Conservation (phyloP, 1,284 basidiomycete genomes). For the Ceratorhiza oryzae-sativae region DNA sequence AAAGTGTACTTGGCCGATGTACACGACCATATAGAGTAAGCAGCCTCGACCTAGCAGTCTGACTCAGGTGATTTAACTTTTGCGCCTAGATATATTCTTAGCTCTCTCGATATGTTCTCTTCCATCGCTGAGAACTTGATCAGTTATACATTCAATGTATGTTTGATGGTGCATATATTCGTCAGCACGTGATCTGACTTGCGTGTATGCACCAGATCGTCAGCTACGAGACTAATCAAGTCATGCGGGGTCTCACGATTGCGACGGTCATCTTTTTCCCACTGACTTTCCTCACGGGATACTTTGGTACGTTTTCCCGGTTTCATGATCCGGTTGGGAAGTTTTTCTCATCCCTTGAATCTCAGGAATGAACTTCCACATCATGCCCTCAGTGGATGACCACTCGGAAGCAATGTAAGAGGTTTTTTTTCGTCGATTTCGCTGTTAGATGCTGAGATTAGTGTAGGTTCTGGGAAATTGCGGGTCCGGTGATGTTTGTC, state of each 20-base stretch:
- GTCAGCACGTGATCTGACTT: not conserved
- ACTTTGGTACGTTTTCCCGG: conserved; percentile 57
- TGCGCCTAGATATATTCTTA: conserved; percentile 53
- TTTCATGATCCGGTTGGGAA: not conserved
- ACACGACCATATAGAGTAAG: conserved; percentile 36
- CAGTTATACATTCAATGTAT: conserved; percentile 68
- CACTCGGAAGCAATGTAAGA: conserved; percentile 55
- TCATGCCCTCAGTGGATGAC: conserved; percentile 54
- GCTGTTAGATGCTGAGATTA: not conserved
- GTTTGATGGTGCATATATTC: conserved; percentile 41
- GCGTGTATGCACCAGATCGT: conserved; percentile 47
- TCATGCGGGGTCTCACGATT: conserved; percentile 69
- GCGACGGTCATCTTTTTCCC: conserved; percentile 75
- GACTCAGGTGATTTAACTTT: not conserved
- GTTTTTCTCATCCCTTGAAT: not conserved
- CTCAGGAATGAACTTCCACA: conserved; percentile 68
- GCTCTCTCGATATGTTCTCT: conserved; percentile 71
- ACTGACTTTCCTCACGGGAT: conserved; percentile 71
- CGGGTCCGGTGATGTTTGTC: conserved; percentile 64
- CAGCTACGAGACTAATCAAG: conserved; percentile 73
- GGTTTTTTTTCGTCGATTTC: not conserved
- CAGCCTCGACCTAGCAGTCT: not conserved
- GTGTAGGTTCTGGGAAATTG: conserved; percentile 71
- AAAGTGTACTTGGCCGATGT: conserved; percentile 63
- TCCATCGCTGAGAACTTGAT: conserved; percentile 72